Conservation (phyloP, 108 stramenopile genomes). For the Aureococcus anophagefferens region DNA sequence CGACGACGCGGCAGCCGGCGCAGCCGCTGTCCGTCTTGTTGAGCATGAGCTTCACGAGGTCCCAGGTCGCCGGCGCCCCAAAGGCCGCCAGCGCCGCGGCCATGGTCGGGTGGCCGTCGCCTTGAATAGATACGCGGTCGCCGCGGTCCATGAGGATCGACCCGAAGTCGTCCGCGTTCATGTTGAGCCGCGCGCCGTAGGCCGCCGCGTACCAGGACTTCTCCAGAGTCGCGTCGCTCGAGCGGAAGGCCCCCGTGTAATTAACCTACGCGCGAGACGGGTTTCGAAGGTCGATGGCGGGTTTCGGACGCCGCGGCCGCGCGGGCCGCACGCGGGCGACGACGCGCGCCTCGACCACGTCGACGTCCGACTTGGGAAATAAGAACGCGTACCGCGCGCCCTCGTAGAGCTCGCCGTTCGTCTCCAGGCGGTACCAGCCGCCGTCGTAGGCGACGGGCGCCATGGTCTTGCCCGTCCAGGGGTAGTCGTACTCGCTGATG, state of each 20-base stretch:
- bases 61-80: conserved; percentile 1
- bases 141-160: conserved; percentile 44
- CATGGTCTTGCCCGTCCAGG: conserved; percentile 33
- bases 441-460: conserved; percentile 17
- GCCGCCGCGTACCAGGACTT: conserved; percentile 36
- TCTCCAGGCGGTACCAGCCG: conserved; percentile 34
- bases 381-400: conserved; percentile 32
- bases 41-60: conserved; percentile 15
- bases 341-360: conserved; percentile 18
- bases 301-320: no score
- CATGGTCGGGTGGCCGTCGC: conserved; percentile 44
- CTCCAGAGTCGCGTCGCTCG: conserved; percentile 17
- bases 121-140: conserved; percentile 44
- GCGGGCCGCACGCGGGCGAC: conserved; percentile 34
- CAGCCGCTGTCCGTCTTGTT: conserved; percentile 27
- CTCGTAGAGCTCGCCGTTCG: conserved; percentile 38
- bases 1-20: conserved; percentile 28
- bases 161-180: conserved; percentile 27
- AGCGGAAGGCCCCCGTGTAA: conserved; percentile 29
- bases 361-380: no score
- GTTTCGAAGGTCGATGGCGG: no score
- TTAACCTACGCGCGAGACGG: no score
- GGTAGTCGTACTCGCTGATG: conserved; percentile 31
- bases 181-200: conserved; percentile 41
- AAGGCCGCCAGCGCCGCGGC: conserved; percentile 33